phyloP scores from a whole-genome alignment of 2,329 filamentous ascomycete genomes.

The Plenodomus tracheiphilus region DNA sequence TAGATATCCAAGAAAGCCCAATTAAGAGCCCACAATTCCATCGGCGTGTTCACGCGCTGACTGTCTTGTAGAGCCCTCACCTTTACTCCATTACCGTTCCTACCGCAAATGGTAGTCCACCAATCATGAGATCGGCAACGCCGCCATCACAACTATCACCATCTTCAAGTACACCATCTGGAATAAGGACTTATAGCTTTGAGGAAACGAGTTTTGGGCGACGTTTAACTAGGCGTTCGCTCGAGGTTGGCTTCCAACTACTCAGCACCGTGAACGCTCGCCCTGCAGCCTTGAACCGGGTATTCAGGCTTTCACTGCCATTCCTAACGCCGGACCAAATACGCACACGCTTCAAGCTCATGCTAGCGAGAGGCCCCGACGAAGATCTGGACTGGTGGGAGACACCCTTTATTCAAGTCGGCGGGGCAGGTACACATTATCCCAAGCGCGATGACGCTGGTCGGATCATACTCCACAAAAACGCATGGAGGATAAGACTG shows the following conservation, averaged over 20 bases:
- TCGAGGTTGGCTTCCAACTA: slow-evolving; percentile 66
- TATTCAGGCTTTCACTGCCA: slow-evolving; percentile 71
- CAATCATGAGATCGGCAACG: slow-evolving; percentile 26
- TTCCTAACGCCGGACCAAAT: slow-evolving; percentile 53
- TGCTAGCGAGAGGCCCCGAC: slow-evolving; percentile 44
- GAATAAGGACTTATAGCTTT: slow-evolving; percentile 61
- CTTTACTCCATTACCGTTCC: slow-evolving; percentile 28
- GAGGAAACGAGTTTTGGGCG: slow-evolving; percentile 71
- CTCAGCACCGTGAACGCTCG: slow-evolving; percentile 51
- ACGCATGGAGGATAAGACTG: slow-evolving; percentile 36
- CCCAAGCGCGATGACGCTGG: slow-evolving; percentile 45
- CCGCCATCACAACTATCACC: slow-evolving; percentile 17
- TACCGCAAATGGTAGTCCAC: slow-evolving; percentile 29
- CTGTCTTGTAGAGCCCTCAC: neutral
- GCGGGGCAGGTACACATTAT: slow-evolving; percentile 70
- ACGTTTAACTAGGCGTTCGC: slow-evolving; percentile 66
- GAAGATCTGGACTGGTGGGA: slow-evolving; percentile 63
- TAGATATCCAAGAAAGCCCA: neutral
- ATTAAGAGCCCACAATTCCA: neutral
- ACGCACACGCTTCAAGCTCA: slow-evolving; percentile 42
- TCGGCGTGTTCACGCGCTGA: neutral
- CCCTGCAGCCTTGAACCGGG: slow-evolving; percentile 45
- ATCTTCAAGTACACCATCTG: slow-evolving; percentile 32
- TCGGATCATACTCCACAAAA: slow-evolving; percentile 35
- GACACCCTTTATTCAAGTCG: slow-evolving; percentile 67